These are phyloP conservation scores for Ambrosiella cleistominuta DNA, from an alignment of 2,329 filamentous ascomycete species.

Conservation along the genomic window DNA sequence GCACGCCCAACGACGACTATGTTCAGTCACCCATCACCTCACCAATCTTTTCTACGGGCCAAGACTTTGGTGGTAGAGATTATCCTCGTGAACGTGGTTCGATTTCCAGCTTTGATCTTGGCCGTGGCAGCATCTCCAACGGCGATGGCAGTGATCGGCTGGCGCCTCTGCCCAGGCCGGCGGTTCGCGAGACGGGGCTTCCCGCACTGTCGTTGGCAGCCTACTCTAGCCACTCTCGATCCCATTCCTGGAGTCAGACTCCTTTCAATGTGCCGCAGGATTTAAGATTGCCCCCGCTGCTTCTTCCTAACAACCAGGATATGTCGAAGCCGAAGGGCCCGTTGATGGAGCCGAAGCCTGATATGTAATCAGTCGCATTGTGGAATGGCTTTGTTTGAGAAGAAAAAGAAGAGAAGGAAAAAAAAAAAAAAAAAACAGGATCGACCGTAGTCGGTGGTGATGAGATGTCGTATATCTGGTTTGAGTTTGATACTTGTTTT, in stretches of 20 bases:
- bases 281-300: neutral
- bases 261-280: neutral
- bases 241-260: slow-evolving; percentile 9
- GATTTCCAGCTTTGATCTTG: slow-evolving; percentile 12
- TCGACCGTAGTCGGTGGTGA: neutral
- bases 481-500: slow-evolving; percentile 3
- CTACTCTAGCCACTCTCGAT: slow-evolving; percentile 5
- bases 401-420: neutral
- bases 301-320: neutral
- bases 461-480: neutral
- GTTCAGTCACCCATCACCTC: slow-evolving; percentile 8
- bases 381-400: neutral
- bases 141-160: neutral
- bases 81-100: slow-evolving; percentile 7
- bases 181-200: neutral
- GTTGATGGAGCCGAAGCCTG: slow-evolving; percentile 9
- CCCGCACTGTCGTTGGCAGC: neutral
- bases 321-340: neutral
- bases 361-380: neutral
- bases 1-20: slow-evolving; percentile 11
- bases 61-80: neutral
- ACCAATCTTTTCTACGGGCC: slow-evolving; percentile 2
- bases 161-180: neutral
- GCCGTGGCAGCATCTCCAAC: neutral
- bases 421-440: neutral